Evolutionary conservation across 352 stramenopile genomes (phyloP).

Genomic region (Phytophthora constricta): DNA sequence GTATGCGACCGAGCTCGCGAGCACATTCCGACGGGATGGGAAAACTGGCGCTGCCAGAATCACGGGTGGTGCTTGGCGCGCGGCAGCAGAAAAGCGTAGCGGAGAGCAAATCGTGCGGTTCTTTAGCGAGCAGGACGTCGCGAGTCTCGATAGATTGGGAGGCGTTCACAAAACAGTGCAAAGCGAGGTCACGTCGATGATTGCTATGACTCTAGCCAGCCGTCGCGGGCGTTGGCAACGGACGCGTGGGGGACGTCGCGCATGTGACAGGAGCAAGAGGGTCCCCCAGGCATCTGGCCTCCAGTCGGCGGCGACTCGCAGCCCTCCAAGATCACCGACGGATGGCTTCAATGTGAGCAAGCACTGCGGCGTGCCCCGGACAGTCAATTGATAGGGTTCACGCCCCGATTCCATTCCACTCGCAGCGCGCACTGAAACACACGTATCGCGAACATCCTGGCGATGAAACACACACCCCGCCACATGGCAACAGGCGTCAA

Average conservation of each 20-base stretch:
- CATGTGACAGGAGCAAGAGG: conserved; percentile 17
- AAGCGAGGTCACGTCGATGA: conserved; percentile 11
- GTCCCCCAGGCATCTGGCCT: conserved; percentile 13
- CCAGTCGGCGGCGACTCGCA: background rate
- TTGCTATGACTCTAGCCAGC: conserved; percentile 23
- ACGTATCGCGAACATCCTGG: too few relatives aligned
- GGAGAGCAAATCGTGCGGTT: conserved; percentile 9
- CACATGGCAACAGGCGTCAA: too few relatives aligned
- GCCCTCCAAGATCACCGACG: conserved; percentile 8
- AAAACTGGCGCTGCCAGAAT: conserved; percentile 14
- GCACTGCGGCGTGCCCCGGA: background rate
- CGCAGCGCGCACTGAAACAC: background rate
- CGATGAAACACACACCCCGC: too few relatives aligned
- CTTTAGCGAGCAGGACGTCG: conserved; percentile 14
- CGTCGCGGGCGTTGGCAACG: background rate
- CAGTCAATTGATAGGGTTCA: too few relatives aligned
- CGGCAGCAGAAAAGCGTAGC: conserved; percentile 30
- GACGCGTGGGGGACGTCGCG: conserved; percentile 10
- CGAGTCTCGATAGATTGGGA: too few relatives aligned
- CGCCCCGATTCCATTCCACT: background rate
- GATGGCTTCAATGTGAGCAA: background rate
- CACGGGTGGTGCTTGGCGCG: conserved; percentile 25
- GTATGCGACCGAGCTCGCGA: conserved; percentile 11
- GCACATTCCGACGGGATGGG: conserved; percentile 32
- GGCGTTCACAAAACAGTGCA: conserved; percentile 10